These are phyloP conservation scores for Epipyxis sp. DNA, from an alignment of 108 stramenopile genomes.

Conservation along the genomic window DNA sequence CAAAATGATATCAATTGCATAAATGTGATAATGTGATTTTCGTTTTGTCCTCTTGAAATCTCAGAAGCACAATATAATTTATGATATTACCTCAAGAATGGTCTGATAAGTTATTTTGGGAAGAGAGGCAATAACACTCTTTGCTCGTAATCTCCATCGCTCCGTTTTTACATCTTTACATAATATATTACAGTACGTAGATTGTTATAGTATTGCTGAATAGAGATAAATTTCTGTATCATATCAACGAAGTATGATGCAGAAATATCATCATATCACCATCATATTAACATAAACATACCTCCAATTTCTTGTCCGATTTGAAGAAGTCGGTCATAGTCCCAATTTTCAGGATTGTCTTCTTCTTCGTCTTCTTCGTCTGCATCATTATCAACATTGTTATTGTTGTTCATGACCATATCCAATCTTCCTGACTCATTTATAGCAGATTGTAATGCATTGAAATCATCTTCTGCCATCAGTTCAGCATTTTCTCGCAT, in stretches of 20 bases:
- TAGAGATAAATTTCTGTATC: too few relatives aligned
- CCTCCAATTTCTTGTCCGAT: conserved; percentile 1
- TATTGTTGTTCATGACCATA: not conserved
- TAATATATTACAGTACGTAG: too few relatives aligned
- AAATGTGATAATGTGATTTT: not conserved
- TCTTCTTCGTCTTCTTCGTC: conserved; percentile 25
- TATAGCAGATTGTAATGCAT: not conserved
- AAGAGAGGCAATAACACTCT: conserved; percentile 16
- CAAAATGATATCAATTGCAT: not conserved
- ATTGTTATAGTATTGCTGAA: too few relatives aligned
- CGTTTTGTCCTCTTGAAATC: not conserved
- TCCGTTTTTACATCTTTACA: conserved; percentile 27
- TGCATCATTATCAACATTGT: not conserved
- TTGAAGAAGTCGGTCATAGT: conserved; percentile 21
- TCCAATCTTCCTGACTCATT: not conserved
- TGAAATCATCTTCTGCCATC: not conserved
- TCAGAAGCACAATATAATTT: not conserved
- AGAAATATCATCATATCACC: too few relatives aligned
- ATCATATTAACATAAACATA: not conserved
- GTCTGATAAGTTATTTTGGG: not conserved
- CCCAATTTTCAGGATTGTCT: not conserved
- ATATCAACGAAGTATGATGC: too few relatives aligned
- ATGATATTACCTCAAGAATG: not conserved
- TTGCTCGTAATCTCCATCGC: conserved; percentile 16
- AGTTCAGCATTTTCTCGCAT: not conserved